Conservation (phyloP, 1,284 basidiomycete genomes). For the Ceratobasidium sp. region DNA sequence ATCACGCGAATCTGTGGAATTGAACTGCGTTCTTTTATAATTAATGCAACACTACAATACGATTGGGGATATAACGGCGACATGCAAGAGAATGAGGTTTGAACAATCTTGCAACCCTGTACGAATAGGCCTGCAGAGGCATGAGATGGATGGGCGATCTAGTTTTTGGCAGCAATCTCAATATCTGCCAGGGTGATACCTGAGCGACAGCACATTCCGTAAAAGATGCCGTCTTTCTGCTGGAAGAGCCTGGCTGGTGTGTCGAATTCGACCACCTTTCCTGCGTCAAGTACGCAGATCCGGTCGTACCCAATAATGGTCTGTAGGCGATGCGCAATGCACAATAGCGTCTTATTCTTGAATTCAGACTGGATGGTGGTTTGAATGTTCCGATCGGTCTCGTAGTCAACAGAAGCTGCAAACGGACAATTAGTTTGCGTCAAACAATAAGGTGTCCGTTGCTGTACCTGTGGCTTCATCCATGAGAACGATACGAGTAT, state of each 20-base stretch:
- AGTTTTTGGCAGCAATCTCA: conserved; percentile 54
- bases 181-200: conserved; percentile 77
- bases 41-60: not conserved
- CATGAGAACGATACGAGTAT: conserved; percentile 79
- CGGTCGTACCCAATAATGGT: conserved; percentile 80
- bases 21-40: too few relatives aligned
- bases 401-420: conserved; percentile 86
- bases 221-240: conserved; percentile 72
- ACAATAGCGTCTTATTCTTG: conserved; percentile 71
- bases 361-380: conserved; percentile 81
- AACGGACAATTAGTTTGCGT: conserved; percentile 57
- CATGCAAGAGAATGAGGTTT: not conserved
- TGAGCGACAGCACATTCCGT: conserved; percentile 79
- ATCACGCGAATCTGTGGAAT: too few relatives aligned
- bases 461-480: conserved; percentile 71
- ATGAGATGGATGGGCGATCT: not conserved
- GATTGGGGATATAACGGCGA: not conserved
- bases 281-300: conserved; percentile 81
- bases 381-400: conserved; percentile 83
- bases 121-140: not conserved
- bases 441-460: conserved; percentile 45
- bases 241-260: conserved; percentile 82
- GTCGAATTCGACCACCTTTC: conserved; percentile 75
- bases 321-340: conserved; percentile 75
- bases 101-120: not conserved